A percentile compares a stretch with the other conserved stretches of the same genome.
Conservation (phyloP, 495 filamentous ascomycete genomes). For the Podospora pseudopauciseta region DNA sequence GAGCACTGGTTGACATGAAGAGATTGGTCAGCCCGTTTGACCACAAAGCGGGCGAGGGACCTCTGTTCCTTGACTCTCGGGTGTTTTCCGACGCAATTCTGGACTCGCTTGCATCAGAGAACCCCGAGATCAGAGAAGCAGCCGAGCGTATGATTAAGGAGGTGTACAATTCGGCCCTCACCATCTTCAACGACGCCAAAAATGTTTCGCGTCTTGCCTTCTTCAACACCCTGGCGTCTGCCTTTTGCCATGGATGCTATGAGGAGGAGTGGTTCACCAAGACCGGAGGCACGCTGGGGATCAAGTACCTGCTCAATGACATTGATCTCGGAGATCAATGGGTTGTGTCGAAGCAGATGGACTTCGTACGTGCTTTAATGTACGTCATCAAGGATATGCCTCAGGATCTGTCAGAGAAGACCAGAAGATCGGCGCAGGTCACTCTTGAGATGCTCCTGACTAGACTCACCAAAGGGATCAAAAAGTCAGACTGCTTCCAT, state of each 20-base stretch:
- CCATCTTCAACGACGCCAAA: constrained; percentile 73
- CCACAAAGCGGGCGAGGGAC: constrained; percentile 79
- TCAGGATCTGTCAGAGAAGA: constrained; percentile 81
- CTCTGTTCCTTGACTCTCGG: constrained; percentile 76
- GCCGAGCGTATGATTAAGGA: constrained; percentile 72
- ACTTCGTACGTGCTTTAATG: constrained; percentile 80
- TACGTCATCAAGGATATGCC: constrained; percentile 99
- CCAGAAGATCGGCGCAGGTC: constrained; percentile 71
- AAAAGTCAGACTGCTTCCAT: constrained; percentile 71
- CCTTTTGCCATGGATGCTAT: constrained; percentile 90
- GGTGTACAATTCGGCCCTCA: constrained; percentile 70
- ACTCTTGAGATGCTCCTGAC: constrained; percentile 74
- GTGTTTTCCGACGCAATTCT: constrained; percentile 84
- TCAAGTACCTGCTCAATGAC: constrained; percentile 74
- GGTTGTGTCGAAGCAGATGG: constrained; percentile 73
- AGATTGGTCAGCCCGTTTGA: constrained; percentile 72
- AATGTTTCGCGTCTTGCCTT: constrained; percentile 70
- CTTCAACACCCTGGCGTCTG: constrained; percentile 73
- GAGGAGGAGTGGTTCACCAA: constrained; percentile 98
- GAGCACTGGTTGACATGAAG: constrained; percentile 69
- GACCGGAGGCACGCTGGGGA: constrained; percentile 83
- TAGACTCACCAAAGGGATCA: constrained; percentile 66
- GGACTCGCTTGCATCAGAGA: constrained; percentile 81
- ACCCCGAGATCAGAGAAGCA: constrained; percentile 72
- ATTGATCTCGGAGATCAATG: constrained; percentile 79